Evolutionary conservation across 805 yeast genomes (phyloP), one percentile per base, ranked within the genome.

Genomic region (Ogataea neopini): DNA sequence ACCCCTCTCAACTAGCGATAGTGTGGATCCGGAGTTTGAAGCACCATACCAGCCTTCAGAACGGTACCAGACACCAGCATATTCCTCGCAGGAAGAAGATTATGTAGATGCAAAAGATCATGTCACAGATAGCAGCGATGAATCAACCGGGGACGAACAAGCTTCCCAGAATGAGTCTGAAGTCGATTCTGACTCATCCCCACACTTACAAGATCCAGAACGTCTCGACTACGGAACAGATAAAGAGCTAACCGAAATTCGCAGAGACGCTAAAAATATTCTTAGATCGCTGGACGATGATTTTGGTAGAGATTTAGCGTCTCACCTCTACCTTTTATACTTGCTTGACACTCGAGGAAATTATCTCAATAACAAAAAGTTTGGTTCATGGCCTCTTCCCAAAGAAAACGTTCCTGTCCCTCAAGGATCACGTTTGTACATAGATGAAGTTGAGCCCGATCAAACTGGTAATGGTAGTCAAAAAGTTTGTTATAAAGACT

Each of bases 351-450:
- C 57, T 38, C 66, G 66, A 43, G 66, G 65, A 47, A 63, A 69
- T 63, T 44, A 45, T 50, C 70, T 70, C 66, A 76, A 76, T 38
- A 42, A 51, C 44, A 38, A 54, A 39, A 45, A 59, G 44, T 84
- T 87, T 83, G 59, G 79, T 0, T 59, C 73, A 3, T 86, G 92
- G 92, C 92, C 92, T 1, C 59, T 74, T 32, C 57, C 66, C 0
- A 3, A 39, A 2, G 54, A 58, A 1, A 48, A 53, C 4, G 72
- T 73, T 0, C 79, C 79, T 0, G 69, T 66, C 17, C 79, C 78
- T 0, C 48, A 49, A 3, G 52, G 57, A 3, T 39, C 57, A 7
- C 52, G 51, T 6, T 48, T 45, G 20, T 70, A 68, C 48, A 61
- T 56, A 11, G 67, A 66, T 41, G 64, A 63, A 35, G 47, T 35